phyloP scores from a whole-genome alignment of 2,329 filamentous ascomycete genomes.

The Cladosporium oxysporum region DNA sequence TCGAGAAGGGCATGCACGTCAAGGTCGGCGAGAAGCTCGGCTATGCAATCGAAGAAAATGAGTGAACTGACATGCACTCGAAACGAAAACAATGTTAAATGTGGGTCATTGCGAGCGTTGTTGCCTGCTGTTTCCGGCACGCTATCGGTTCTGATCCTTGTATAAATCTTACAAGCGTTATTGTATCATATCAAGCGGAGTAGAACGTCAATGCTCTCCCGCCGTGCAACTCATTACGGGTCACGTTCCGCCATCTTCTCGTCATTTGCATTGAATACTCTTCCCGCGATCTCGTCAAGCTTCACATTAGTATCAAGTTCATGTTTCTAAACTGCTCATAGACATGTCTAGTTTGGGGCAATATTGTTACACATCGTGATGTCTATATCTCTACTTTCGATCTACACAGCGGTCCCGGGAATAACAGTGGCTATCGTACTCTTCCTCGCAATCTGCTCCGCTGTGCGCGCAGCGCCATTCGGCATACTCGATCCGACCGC shows the following conservation, averaged over 20 bases:
- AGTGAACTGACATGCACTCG: neutral
- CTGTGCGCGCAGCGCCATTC: neutral
- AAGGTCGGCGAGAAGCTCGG: slow-evolving; percentile 88
- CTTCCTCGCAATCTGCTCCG: neutral
- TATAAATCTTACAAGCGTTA: neutral
- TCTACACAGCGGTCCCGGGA: neutral
- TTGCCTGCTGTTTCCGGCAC: neutral
- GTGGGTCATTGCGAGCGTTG: neutral
- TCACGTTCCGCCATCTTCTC: too few species aligned
- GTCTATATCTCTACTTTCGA: neutral
- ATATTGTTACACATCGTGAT: neutral
- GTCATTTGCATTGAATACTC: too few species aligned
- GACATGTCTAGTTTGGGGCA: neutral
- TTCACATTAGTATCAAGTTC: neutral
- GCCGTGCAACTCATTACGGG: neutral
- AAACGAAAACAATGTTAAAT: neutral
- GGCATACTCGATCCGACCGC: neutral
- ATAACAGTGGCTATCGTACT: neutral
- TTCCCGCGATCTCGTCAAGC: neutral
- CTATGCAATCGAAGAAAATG: slow-evolving; percentile 60
- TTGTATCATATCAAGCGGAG: neutral
- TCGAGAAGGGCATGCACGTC: slow-evolving; percentile 83
- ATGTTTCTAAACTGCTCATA: too few species aligned
- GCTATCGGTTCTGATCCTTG: neutral
- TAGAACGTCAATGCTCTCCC: neutral